Evolutionary conservation across 2,329 filamentous ascomycete species (phyloP), one percentile per base, ranked within the genome.

Genomic region (Verticillium isaacii): DNA sequence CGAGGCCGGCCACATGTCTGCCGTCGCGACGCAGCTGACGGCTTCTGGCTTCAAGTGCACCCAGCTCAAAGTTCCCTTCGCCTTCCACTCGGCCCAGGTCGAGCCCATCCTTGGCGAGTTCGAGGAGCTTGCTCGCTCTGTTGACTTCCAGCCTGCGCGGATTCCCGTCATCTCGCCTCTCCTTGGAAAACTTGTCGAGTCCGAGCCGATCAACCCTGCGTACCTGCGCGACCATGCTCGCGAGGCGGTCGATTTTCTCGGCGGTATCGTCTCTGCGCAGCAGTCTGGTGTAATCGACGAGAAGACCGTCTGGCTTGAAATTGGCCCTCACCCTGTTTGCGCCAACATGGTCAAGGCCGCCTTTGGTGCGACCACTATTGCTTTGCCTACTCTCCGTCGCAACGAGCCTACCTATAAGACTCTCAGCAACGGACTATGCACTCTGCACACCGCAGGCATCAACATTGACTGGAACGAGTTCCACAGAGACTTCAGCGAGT

Each of bases 391-490:
- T 1, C 77, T 91, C 1, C 85, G 85, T n/a, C 84, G 87, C 45
- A 83, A 82, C 32, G 86, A 89, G 65, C 78, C 86, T 62, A 80
- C 84, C 5, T 91, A 87, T 82, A 86, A 85, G 73, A 88, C 86
- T 0, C 73, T 92, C 5, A 75, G 84, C 9, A 78, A 76, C 56
- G 87, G 78, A 58, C 74, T 90, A 45, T 81, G 80, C 60, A 76
- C 79, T 1, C 60, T 93, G 0, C 86, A 90, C 74, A 76, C 77
- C 4, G 81, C 81, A 11, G 89, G 89, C 45, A 75, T 90, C 8
- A 77, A 82, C 52, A 78, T 93, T 62, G 81, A 89, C 70, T 93
- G 90, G 84, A 84, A 87, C 63, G 89, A 92, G 73, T 90, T 85
- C 69, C 86, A 90, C 66, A 77, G 82, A 60, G 76, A 79, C 63